phyloP scores from a whole-genome alignment of 1,284 basidiomycete species.

The Kalmanozyma brasiliensis region DNA sequence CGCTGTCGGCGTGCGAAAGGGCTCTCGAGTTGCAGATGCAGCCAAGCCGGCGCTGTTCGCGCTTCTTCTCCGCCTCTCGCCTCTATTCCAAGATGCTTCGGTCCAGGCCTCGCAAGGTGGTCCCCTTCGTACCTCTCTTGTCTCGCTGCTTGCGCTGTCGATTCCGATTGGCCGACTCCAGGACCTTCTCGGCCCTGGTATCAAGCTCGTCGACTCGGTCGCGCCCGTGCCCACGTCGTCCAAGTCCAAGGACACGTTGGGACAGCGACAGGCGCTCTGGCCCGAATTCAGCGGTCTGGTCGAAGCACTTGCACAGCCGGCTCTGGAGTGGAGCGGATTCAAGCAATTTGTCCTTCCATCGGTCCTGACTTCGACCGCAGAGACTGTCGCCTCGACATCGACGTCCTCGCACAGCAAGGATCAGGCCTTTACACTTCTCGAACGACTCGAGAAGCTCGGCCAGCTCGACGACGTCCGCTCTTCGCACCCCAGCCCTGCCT shows the following conservation, averaged over 20 bases:
- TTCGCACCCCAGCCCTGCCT: constrained; percentile 34
- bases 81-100: constrained; percentile 22
- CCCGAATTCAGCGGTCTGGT: constrained; percentile 56
- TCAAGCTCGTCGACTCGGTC: constrained; percentile 56
- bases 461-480: constrained; percentile 36
- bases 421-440: constrained; percentile 55
- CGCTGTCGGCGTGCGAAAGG: constrained; percentile 60
- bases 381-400: constrained; percentile 26
- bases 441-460: constrained; percentile 43
- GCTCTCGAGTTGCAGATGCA: constrained; percentile 53
- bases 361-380: constrained; percentile 55
- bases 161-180: constrained; percentile 62
- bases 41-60: constrained; percentile 53
- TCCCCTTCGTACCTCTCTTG: constrained; percentile 32
- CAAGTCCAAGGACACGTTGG: constrained; percentile 21
- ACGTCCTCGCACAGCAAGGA: constrained; percentile 35
- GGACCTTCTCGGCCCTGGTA: constrained; percentile 60
- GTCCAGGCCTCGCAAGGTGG: constrained; percentile 22
- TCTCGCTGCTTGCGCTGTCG: constrained; percentile 49
- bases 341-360: constrained; percentile 59
- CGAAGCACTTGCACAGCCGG: constrained; percentile 52
- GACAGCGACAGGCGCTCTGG: constrained; percentile 38
- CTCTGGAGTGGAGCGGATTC: constrained; percentile 58
- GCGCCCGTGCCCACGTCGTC: constrained; percentile 27
- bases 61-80: constrained; percentile 43